These are phyloP conservation scores for Malassezia obtusa DNA, from an alignment of 1,284 basidiomycete species.

Conservation along the genomic window DNA sequence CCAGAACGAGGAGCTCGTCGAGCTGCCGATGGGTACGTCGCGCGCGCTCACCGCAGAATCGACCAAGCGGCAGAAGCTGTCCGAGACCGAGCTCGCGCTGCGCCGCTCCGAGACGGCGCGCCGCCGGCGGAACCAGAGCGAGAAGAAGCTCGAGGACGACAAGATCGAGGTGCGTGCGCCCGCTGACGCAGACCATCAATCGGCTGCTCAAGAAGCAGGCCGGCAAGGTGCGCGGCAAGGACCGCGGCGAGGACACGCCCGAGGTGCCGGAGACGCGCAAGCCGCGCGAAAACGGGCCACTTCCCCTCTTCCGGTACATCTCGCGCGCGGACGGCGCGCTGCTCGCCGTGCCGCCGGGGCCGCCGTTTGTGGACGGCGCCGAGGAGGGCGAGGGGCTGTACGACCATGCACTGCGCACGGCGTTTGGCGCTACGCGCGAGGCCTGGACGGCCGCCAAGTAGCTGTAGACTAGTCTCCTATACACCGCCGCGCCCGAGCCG, in stretches of 20 bases:
- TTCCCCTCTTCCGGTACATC: slow-evolving; percentile 21
- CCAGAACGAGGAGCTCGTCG: slow-evolving; percentile 24
- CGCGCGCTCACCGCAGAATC: neutral
- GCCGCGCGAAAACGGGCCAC: slow-evolving; percentile 3
- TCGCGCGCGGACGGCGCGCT: slow-evolving; percentile 8
- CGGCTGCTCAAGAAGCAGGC: slow-evolving; percentile 67
- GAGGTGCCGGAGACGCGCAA: slow-evolving; percentile 6
- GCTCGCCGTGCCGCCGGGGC: slow-evolving; percentile 11
- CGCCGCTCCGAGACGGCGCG: slow-evolving; percentile 74
- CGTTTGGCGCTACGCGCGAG: slow-evolving; percentile 9
- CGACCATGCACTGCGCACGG: slow-evolving; percentile 11
- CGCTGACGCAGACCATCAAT: slow-evolving; percentile 62
- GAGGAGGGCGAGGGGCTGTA: slow-evolving; percentile 6
- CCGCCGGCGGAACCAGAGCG: slow-evolving; percentile 70
- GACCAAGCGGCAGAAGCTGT: slow-evolving; percentile 57
- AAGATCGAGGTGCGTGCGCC: slow-evolving; percentile 54
- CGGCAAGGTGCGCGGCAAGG: slow-evolving; percentile 22
- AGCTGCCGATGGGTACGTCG: slow-evolving; percentile 30
- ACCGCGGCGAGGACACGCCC: slow-evolving; percentile 1
- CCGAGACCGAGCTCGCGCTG: slow-evolving; percentile 69
- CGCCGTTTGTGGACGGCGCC: slow-evolving; percentile 7
- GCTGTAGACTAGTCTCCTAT: neutral
- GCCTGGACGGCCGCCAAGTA: neutral
- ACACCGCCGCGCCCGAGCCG: neutral
- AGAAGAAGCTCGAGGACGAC: slow-evolving; percentile 84